These are phyloP conservation scores for barrel medic (Medicago truncatula) DNA, from an alignment of 306 rosid genomes.

Conservation along the genomic window MtrunA17r5.0-ANR NC_053042.1:6941501-6942000, in stretches of 20 bases:
- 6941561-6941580: not conserved
- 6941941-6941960: constrained; percentile 91
- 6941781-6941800: constrained; percentile 54
- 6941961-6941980: constrained; percentile 96
- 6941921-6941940: constrained; percentile 59
- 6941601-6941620: not conserved
- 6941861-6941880: constrained; percentile 92
- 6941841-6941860: constrained; percentile 87
- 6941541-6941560: not conserved
- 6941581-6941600: not conserved
- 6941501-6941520: not conserved
- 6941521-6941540: not conserved
- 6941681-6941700: constrained; percentile 90
- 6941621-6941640: constrained; percentile 77
- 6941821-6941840: constrained; percentile 63
- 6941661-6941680: constrained; percentile 69
- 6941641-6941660: constrained; percentile 61
- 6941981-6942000: constrained; percentile 90
- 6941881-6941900: constrained; percentile 98
- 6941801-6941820: constrained; percentile 57
- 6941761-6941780: constrained; percentile 65
- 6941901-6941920: constrained; percentile 74
- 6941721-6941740: constrained; percentile 61
- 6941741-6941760: constrained; percentile 68
- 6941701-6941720: constrained; percentile 78